Percentiles rank a stretch among this genome's conserved stretches.
Evolutionary conservation across 1,284 basidiomycete genomes (phyloP).

Genomic region (Ustilago loliicola): DNA sequence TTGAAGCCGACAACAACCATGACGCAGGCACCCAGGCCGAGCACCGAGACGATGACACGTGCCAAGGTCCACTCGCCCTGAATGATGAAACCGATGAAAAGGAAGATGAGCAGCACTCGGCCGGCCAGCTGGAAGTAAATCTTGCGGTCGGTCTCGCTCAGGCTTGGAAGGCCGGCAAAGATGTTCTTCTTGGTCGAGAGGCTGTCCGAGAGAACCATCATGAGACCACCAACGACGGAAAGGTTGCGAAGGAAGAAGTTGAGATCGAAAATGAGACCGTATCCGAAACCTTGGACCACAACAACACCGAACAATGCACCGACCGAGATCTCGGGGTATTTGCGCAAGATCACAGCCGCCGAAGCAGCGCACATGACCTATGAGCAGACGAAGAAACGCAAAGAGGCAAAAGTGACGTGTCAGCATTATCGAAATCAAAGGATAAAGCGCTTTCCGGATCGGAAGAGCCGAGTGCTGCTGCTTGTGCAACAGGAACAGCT

Average conservation of each 20-base stretch:
- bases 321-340: slow-evolving; percentile 88
- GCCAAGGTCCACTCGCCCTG: slow-evolving; percentile 90
- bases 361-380: slow-evolving; percentile 84
- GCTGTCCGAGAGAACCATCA: slow-evolving; percentile 98
- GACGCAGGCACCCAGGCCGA: slow-evolving; percentile 79
- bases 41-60: slow-evolving; percentile 85
- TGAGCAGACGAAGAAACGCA: background rate
- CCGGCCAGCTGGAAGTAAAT: slow-evolving; percentile 94
- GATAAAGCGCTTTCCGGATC: background rate
- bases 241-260: slow-evolving; percentile 99
- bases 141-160: slow-evolving; percentile 92
- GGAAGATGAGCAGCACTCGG: slow-evolving; percentile 96
- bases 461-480: background rate
- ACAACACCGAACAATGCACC: slow-evolving; percentile 91
- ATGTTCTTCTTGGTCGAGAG: slow-evolving; percentile 82
- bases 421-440: background rate
- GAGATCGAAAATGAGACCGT: slow-evolving; percentile 95
- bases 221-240: slow-evolving; percentile 88
- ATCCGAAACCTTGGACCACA: slow-evolving; percentile 90
- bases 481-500: background rate
- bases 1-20: slow-evolving; percentile 99
- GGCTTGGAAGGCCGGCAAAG: slow-evolving; percentile 90
- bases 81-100: slow-evolving; percentile 97
- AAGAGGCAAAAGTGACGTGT: background rate
- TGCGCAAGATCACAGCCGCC: slow-evolving; percentile 87